Evolutionary conservation across 2,329 filamentous ascomycete species (phyloP), one percentile per base, ranked within the genome.

Genomic region (Podosphaera aphanis): DNA sequence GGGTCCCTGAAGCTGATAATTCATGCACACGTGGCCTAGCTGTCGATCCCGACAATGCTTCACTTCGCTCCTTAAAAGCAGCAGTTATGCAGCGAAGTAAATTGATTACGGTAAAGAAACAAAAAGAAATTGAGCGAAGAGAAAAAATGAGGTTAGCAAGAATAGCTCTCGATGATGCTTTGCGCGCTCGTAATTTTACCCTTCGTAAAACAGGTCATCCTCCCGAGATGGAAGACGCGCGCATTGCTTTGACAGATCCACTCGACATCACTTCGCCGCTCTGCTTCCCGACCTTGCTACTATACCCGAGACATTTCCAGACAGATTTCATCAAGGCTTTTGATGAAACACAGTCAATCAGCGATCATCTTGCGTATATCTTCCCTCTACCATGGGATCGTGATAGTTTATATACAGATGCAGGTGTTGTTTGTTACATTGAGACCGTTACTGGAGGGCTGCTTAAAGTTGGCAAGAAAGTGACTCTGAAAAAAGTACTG

Each of bases 311-410:
- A 51, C 70, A 83, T 49, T 68, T 79, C 41, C 77, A 95, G 65
- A 81, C 76, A 1, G 90, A 98, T 61, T 90, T 98, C 55, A 72
- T 98, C 62, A 93, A 93, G 65, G 73, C 74, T 0, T 90, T 93
- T 55, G 69, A 70, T 45, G 90, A 95, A 66, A 74, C 70, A 49
- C 77, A 90, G 53, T 71, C 70, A 15, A 66, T 94, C 23, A 69
- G 68, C 6, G 77, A 88, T 52, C 86, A 94, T 61, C 66, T 98
- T 43, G 67, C 69, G 2, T 93, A 94, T 56, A 78, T 95, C 8
- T 73, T 98, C 48, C 88, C 86, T 2, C 62, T 85, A 55, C 84
- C 85, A 11, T 98, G 90, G 90, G 90, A 95, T 55, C 57, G 61
- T 15, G 64, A 69, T 49, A 62, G 69, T 1, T 75, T 75, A 55